These are phyloP conservation scores for Claviceps monticola DNA, from an alignment of 2,329 filamentous ascomycete genomes.

Conservation along the genomic window DNA sequence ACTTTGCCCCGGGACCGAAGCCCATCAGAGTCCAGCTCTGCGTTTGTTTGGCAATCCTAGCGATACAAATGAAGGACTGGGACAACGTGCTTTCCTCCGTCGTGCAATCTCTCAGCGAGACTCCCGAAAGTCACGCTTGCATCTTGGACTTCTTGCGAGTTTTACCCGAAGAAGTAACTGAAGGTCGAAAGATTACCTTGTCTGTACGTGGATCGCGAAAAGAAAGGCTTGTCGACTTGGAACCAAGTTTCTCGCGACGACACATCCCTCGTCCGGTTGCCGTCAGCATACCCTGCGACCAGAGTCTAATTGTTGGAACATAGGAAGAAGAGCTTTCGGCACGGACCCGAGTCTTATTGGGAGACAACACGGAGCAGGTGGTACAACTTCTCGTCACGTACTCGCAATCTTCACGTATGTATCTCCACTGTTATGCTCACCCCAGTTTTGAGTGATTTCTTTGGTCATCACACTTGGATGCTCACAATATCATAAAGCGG, in stretches of 20 bases:
- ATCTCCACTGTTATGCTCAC: not conserved
- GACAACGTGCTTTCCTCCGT: constrained; percentile 80
- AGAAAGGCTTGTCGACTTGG: constrained; percentile 28
- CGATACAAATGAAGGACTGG: constrained; percentile 93
- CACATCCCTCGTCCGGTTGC: constrained; percentile 19
- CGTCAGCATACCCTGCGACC: constrained; percentile 15
- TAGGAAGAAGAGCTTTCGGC: constrained; percentile 89
- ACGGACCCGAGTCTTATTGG: constrained; percentile 78
- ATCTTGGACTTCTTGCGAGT: constrained; percentile 94
- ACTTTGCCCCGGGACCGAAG: constrained; percentile 70
- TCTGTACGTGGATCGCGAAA: constrained; percentile 71
- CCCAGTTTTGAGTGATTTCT: not conserved
- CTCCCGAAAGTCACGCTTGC: constrained; percentile 66
- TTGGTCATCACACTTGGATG: not conserved
- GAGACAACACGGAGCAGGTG: constrained; percentile 81
- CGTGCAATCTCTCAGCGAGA: constrained; percentile 62
- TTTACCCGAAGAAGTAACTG: constrained; percentile 94
- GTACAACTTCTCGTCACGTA: constrained; percentile 81
- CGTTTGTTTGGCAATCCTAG: constrained; percentile 85
- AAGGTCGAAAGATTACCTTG: constrained; percentile 98
- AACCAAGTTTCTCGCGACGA: constrained; percentile 18
- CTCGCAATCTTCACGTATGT: constrained; percentile 75
- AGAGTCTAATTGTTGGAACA: constrained; percentile 28
- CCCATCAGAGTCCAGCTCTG: constrained; percentile 82
- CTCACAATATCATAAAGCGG: constrained; percentile 30